These are phyloP conservation scores for Brassica balearica DNA, from an alignment of 441 rosid species.

Conservation along the genomic window DNA sequence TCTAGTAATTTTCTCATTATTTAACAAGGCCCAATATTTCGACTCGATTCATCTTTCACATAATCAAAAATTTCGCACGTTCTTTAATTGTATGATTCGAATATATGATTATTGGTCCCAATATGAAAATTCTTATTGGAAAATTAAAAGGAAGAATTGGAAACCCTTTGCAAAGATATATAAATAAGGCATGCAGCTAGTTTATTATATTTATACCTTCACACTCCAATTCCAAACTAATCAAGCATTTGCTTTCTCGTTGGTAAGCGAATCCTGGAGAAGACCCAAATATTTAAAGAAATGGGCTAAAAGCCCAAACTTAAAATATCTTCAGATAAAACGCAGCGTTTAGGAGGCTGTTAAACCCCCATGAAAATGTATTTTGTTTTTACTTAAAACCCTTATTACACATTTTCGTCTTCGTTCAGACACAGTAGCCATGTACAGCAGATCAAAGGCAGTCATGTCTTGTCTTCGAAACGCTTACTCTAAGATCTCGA, in stretches of 20 bases:
- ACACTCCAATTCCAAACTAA: too few relatives aligned
- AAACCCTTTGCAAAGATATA: conserved; percentile 15
- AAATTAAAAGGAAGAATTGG: not conserved
- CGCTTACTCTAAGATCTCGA: too few relatives aligned
- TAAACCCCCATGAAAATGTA: conserved; percentile 17
- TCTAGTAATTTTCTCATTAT: too few relatives aligned
- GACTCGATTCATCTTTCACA: conserved; percentile 32
- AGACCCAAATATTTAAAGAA: not conserved
- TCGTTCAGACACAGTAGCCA: conserved; percentile 2
- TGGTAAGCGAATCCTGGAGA: not conserved
- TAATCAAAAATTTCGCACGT: conserved; percentile 20
- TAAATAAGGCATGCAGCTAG: conserved; percentile 17
- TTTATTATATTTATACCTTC: too few relatives aligned
- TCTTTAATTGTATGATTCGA: conserved; percentile 14
- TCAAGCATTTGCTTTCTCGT: not conserved
- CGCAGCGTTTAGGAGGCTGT: conserved; percentile 9
- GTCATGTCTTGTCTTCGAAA: conserved; percentile 19
- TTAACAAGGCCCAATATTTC: conserved; percentile 15
- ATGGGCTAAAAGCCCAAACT: not conserved
- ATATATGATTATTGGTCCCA: conserved; percentile 27
- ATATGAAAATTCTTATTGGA: conserved; percentile 13
- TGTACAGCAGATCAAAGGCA: conserved; percentile 49
- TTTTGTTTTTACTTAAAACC: conserved; percentile 25
- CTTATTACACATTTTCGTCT: not conserved
- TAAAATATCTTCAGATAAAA: not conserved